Percentiles rank a stretch among this genome's conserved stretches.
Conservation (phyloP, 192 early-diverging fungal species). For the Geranomyces variabilis region DNA sequence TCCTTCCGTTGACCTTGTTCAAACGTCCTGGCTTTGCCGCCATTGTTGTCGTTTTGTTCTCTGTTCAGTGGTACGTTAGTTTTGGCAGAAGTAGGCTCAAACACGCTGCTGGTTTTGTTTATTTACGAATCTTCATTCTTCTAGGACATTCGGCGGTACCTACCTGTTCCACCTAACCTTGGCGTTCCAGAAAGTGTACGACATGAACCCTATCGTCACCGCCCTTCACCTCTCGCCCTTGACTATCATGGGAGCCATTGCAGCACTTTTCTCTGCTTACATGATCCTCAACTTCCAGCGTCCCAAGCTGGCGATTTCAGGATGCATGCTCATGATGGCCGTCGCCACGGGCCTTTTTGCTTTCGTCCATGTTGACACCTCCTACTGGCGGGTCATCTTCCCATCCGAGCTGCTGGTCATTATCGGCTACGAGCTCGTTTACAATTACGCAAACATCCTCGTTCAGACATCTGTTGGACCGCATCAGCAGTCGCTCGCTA, state of each 20-base stretch:
- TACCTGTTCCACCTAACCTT: background rate
- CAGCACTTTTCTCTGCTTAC: background rate
- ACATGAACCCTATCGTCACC: background rate
- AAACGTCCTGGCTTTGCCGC: background rate
- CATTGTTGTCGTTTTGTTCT: background rate
- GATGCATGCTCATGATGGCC: background rate
- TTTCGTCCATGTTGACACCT: background rate
- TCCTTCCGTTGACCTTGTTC: background rate
- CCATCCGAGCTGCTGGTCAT: background rate
- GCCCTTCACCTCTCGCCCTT: background rate
- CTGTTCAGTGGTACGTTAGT: background rate
- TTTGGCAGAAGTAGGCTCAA: background rate
- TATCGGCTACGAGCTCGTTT: background rate
- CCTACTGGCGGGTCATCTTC: constrained; percentile 7
- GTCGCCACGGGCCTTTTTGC: background rate
- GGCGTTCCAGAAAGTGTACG: constrained; percentile 3
- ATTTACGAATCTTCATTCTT: too few relatives aligned
- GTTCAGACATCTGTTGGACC: background rate
- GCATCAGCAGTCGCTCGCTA: constrained; percentile 7
- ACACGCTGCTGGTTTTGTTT: too few relatives aligned
- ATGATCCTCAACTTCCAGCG: constrained; percentile 13
- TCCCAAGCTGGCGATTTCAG: background rate
- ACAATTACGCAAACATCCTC: background rate
- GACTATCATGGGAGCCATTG: constrained; percentile 1
- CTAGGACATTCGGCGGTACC: background rate